Conservation (phyloP, 805 yeast species). For the Ogataea zsoltii region DNA sequence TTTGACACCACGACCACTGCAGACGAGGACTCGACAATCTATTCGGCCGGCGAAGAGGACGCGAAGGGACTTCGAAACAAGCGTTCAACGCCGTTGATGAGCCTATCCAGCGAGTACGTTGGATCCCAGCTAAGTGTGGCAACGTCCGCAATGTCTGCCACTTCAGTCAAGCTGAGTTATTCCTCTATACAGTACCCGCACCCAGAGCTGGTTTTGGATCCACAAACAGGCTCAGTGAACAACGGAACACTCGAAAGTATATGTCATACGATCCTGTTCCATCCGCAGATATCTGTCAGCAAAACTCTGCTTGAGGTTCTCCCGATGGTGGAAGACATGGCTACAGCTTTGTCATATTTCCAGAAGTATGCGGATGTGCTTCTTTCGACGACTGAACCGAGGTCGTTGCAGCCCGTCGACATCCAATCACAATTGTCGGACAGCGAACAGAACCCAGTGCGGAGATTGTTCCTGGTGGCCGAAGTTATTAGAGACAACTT, state of each 20-base stretch:
- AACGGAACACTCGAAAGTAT: constrained; percentile 70
- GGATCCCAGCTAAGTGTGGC: constrained; percentile 21
- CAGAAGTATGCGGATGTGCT: constrained; percentile 29
- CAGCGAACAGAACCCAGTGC: constrained; percentile 8
- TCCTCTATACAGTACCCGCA: constrained; percentile 54
- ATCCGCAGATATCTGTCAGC: constrained; percentile 39
- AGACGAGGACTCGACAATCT: constrained; percentile 4
- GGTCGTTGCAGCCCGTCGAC: constrained; percentile 2
- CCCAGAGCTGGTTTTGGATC: constrained; percentile 58
- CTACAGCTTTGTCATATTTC: constrained; percentile 44
- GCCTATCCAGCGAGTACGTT: constrained; percentile 10
- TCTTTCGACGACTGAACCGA: constrained; percentile 5
- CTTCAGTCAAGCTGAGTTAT: constrained; percentile 28
- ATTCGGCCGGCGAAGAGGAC: constrained; percentile 5
- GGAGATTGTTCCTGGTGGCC: constrained; percentile 53
- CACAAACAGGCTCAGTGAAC: constrained; percentile 41
- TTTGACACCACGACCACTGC: not conserved
- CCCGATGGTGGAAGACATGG: constrained; percentile 55
- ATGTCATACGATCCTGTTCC: constrained; percentile 70
- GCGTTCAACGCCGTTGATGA: constrained; percentile 7
- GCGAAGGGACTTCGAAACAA: constrained; percentile 3
- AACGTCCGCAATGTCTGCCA: constrained; percentile 9
- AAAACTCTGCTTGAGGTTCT: constrained; percentile 49
- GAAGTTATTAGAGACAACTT: constrained; percentile 58
- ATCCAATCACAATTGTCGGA: not conserved